Percentiles rank a stretch among this genome's conserved stretches.
phyloP scores from a whole-genome alignment of 2,329 filamentous ascomycete species.

The Botrytis elliptica region DNA sequence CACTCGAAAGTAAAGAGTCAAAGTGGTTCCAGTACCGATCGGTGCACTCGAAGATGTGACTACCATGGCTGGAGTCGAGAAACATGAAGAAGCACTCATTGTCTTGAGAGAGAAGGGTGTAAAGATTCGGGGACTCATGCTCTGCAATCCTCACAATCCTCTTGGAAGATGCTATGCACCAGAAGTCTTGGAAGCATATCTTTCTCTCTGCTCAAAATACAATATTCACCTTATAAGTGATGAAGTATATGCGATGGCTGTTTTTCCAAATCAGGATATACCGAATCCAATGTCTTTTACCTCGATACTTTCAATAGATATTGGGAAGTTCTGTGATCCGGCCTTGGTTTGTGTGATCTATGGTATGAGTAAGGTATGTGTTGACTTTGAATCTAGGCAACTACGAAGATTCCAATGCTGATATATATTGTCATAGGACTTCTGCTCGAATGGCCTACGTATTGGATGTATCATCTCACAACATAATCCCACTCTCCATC shows the following conservation, averaged over 20 bases:
- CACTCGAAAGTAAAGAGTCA: background rate
- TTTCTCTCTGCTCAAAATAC: slow-evolving; percentile 45
- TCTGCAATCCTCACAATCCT: slow-evolving; percentile 42
- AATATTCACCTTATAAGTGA: slow-evolving; percentile 48
- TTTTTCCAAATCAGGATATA: slow-evolving; percentile 41
- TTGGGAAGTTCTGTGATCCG: slow-evolving; percentile 46
- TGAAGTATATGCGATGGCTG: slow-evolving; percentile 50
- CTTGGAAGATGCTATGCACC: slow-evolving; percentile 28
- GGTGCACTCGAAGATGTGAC: slow-evolving; percentile 41
- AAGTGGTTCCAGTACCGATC: background rate
- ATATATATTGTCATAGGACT: slow-evolving; percentile 37
- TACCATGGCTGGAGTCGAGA: slow-evolving; percentile 33
- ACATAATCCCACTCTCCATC: slow-evolving; percentile 22
- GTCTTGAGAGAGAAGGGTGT: slow-evolving; percentile 37
- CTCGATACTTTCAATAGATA: slow-evolving; percentile 49
- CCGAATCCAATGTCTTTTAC: slow-evolving; percentile 45
- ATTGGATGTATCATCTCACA: slow-evolving; percentile 37
- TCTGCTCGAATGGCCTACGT: slow-evolving; percentile 47
- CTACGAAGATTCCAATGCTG: background rate
- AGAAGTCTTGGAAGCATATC: slow-evolving; percentile 34
- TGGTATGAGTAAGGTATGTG: slow-evolving; percentile 27
- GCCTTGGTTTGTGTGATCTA: slow-evolving; percentile 45
- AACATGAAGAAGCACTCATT: slow-evolving; percentile 43
- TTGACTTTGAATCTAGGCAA: accelerated
- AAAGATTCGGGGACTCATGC: slow-evolving; percentile 40